Evolutionary conservation across 345 rosid genomes (phyloP).

Genomic region (Eucalyptus sp.): DNA sequence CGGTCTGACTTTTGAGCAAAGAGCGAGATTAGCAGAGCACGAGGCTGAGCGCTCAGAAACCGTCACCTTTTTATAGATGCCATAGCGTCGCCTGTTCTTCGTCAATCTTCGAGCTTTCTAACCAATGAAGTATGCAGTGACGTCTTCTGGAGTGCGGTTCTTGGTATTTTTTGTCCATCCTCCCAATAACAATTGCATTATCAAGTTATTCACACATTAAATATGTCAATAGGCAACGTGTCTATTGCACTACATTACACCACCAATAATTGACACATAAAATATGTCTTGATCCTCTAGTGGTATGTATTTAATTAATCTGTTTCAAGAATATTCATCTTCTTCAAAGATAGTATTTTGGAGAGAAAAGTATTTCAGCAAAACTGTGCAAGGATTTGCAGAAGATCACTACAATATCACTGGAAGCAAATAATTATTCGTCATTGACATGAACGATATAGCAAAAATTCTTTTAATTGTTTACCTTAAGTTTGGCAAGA

Average conservation of each 20-base stretch:
- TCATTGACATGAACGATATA: no score
- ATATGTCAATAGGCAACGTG: background rate
- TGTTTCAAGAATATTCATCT: background rate
- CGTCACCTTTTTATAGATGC: background rate
- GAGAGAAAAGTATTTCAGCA: no score
- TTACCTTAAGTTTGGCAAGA: no score
- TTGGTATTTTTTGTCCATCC: background rate
- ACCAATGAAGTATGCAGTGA: background rate
- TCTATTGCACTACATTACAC: background rate
- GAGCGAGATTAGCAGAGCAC: background rate
- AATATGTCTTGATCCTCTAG: background rate
- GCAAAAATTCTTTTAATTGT: no score
- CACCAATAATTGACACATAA: no score
- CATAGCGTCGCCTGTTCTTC: background rate
- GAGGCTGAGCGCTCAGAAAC: background rate
- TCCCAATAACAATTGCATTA: background rate
- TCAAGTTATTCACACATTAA: background rate
- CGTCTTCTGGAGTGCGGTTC: background rate
- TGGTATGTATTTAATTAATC: background rate
- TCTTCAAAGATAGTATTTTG: background rate
- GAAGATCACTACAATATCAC: no score
- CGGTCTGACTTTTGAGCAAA: background rate
- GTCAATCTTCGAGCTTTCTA: background rate
- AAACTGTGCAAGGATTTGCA: no score
- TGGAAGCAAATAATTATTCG: no score